phyloP scores from a whole-genome alignment of 1,284 basidiomycete genomes.

The Apiotrichum laibachii region DNA sequence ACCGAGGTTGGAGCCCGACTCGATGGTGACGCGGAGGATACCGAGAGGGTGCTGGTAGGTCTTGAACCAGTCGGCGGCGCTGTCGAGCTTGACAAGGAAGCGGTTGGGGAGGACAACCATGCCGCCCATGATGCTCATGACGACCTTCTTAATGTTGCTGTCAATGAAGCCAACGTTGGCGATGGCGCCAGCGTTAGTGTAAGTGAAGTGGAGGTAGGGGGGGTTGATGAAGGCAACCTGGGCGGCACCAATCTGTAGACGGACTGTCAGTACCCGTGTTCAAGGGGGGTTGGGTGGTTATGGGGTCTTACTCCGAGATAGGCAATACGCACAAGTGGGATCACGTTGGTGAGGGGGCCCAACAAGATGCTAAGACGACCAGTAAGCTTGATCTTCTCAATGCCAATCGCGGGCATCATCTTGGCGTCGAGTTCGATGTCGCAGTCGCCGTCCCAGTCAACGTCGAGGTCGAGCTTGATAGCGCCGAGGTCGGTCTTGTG shows the following conservation, averaged over 20 bases:
- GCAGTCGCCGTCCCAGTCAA: conserved; percentile 21
- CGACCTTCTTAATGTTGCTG: conserved; percentile 8
- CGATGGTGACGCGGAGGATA: conserved; percentile 8
- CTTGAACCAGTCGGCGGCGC: conserved; percentile 15
- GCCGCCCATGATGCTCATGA: conserved; percentile 10
- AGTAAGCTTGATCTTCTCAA: conserved; percentile 16
- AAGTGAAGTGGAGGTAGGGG: conserved; percentile 15
- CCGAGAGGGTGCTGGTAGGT: conserved; percentile 20
- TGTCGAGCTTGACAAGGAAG: conserved; percentile 20
- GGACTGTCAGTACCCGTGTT: no score
- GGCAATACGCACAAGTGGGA: conserved; percentile 11
- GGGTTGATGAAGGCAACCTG: conserved; percentile 22
- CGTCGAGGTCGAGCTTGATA: conserved; percentile 18
- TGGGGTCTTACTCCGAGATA: no score
- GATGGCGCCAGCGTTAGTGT: conserved; percentile 11
- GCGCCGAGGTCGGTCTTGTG: conserved; percentile 10
- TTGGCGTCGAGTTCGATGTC: conserved; percentile 19
- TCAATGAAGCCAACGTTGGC: conserved; percentile 17
- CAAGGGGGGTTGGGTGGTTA: no score
- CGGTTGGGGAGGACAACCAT: conserved; percentile 22
- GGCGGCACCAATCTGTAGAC: conserved; percentile 14
- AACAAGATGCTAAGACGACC: conserved; percentile 15
- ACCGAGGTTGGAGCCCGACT: conserved; percentile 10
- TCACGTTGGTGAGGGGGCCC: conserved; percentile 12
- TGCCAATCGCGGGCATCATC: conserved; percentile 16